Base-by-base conservation (phyloP, 2,329 filamentous ascomycete genomes). In the Stemphylium vesicarium region DNA sequence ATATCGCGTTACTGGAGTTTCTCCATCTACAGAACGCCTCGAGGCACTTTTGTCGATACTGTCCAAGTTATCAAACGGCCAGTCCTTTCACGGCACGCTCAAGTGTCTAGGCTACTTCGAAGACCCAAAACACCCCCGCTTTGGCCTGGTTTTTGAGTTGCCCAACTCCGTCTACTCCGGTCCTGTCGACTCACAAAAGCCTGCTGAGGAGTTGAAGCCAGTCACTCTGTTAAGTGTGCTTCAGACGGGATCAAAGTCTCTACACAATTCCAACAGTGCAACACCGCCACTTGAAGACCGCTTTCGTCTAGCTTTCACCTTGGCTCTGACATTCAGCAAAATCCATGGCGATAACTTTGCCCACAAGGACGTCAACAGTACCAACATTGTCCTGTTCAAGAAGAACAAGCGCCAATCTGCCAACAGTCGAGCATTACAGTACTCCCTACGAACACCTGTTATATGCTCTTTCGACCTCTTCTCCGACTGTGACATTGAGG, bases 381-480 rank as follows among this genome's bases (percentile, higher is more conserved):
- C 80, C 36, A 90, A 88, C 55, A 81, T 93, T 13, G 82, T 89
- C 0, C 91, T 93, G 47, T 87, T 86, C 49, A 65, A 63, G 29
- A 77, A 76, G 58, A 70, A 62, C 49, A 79, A 81, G 80, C 66
- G 70, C 42, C 78, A 82, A 39, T 75, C 78, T 71, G 15, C 74
- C 73, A 42, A 80, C 75, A 16, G 75, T 71, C 80, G 38, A 56
- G 71, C 70, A 7, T 44, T 74, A 26, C 67, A 75, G 42, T 77
- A 70, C 13, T 86, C 91, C 51, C 81, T 92, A 43, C 82, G 89
- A 18, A 82, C 85, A 8, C 90, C 90, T 2, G 82, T 91, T 3
- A 78, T 92, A 38, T 88, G 88, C 1, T 88, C 88, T 0, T 93
- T 91, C 63, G 89, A 93, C 60, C 75, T 92, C 3, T 94, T 93